Percentiles rank a stretch among this genome's conserved stretches.
phyloP scores from a whole-genome alignment of 1,284 basidiomycete species.

The Fomes fomentarius region DNA sequence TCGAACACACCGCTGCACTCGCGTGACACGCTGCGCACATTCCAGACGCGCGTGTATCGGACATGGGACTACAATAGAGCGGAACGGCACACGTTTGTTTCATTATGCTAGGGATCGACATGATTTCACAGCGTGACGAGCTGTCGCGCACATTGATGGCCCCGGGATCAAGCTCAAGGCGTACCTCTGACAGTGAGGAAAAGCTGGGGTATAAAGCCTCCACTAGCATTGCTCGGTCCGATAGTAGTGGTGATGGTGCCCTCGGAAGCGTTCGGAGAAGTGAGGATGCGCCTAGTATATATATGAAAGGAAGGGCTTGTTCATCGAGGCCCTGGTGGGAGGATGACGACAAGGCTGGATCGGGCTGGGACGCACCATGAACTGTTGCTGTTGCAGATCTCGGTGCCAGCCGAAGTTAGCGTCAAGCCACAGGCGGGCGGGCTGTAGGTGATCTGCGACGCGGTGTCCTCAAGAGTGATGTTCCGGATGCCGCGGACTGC shows the following conservation, averaged over 20 bases:
- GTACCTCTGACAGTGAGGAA: constrained; percentile 33
- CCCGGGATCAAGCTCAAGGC: not conserved
- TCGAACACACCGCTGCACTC: too few relatives aligned
- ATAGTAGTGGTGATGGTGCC: constrained; percentile 33
- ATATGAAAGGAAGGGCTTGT: not conserved
- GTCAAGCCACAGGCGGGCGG: constrained; percentile 32
- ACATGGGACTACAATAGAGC: too few relatives aligned
- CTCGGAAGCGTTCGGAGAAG: constrained; percentile 25
- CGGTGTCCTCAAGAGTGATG: constrained; percentile 31
- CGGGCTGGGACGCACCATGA: constrained; percentile 30
- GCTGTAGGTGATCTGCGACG: constrained; percentile 32
- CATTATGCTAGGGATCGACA: too few relatives aligned
- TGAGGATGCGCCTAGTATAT: constrained; percentile 29
- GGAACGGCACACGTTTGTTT: constrained; percentile 11
- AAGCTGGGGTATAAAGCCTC: constrained; percentile 32
- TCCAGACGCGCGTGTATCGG: too few relatives aligned
- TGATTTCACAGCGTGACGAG: too few relatives aligned
- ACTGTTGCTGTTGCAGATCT: constrained; percentile 27
- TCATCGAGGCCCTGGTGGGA: not conserved
- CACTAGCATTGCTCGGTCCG: constrained; percentile 28
- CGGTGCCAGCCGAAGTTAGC: constrained; percentile 13
- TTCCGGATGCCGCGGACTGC: constrained; percentile 15
- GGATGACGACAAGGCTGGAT: not conserved
- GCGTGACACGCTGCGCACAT: too few relatives aligned
- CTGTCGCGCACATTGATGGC: not conserved